Conservation (phyloP, 768 basidiomycete species). For the Cyathus striatus region DNA sequence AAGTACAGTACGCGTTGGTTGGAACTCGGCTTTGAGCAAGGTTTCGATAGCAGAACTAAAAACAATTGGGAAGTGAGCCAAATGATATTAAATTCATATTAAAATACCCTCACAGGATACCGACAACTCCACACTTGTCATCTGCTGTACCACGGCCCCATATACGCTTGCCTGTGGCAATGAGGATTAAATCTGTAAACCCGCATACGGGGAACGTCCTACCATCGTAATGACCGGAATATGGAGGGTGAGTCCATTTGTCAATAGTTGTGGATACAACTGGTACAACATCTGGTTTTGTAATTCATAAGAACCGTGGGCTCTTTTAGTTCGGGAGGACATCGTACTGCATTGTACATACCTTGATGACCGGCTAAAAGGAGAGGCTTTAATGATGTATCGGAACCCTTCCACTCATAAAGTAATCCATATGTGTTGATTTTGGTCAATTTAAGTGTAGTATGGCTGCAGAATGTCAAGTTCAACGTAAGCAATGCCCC, state of each 20-base stretch:
- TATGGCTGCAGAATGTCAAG: too few species aligned
- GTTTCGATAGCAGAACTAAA: constrained; percentile 54
- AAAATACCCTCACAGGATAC: constrained; percentile 43
- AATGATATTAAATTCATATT: neutral
- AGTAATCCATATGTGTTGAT: too few species aligned
- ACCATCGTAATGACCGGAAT: constrained; percentile 60
- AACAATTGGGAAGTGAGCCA: neutral
- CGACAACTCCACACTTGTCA: constrained; percentile 72
- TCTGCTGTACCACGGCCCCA: constrained; percentile 78
- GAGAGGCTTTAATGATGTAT: too few species aligned
- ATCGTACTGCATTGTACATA: too few species aligned
- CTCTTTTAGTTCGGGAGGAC: too few species aligned
- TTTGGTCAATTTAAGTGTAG: too few species aligned
- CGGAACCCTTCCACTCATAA: too few species aligned
- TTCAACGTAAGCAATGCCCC: too few species aligned
- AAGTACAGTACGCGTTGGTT: constrained; percentile 58
- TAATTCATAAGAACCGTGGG: neutral
- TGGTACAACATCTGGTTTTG: constrained; percentile 59
- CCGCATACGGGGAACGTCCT: neutral
- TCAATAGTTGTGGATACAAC: constrained; percentile 50
- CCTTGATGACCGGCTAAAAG: too few species aligned
- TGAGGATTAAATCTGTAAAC: constrained; percentile 1
- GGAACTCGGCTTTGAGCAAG: constrained; percentile 55
- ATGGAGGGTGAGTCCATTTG: constrained; percentile 59
- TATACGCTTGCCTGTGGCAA: constrained; percentile 36